phyloP scores from a whole-genome alignment of 2,329 filamentous ascomycete genomes.

The Albifimbria verrucaria region DNA sequence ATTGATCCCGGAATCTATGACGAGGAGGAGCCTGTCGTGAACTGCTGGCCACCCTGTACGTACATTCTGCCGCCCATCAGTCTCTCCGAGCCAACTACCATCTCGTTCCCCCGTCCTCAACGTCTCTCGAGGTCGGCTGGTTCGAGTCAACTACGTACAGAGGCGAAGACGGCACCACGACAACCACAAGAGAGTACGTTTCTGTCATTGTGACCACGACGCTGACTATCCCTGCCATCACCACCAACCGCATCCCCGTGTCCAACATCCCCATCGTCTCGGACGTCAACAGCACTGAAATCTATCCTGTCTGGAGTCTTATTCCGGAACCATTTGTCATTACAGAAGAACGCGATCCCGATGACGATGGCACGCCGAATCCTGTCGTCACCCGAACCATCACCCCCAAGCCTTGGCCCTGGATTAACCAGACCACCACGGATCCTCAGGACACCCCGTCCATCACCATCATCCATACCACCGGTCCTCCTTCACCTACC shows the following conservation, averaged over 20 bases:
- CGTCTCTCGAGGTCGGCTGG: constrained; percentile 4
- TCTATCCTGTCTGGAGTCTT: background rate
- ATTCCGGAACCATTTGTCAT: background rate
- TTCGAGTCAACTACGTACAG: background rate
- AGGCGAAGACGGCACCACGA: background rate
- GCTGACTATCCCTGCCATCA: background rate
- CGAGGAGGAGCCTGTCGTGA: background rate
- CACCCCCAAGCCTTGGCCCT: background rate
- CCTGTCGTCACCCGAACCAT: background rate
- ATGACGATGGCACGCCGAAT: background rate
- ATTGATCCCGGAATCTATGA: constrained; percentile 1
- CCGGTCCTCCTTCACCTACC: background rate
- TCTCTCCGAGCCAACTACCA: constrained; percentile 1
- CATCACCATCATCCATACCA: background rate
- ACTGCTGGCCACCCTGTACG: constrained; percentile 3
- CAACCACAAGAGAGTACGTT: background rate
- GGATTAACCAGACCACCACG: background rate
- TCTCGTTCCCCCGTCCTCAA: background rate
- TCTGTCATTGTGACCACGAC: background rate
- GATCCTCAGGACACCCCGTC: background rate
- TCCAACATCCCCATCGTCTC: constrained; percentile 1
- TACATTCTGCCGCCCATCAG: background rate
- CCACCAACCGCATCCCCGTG: background rate
- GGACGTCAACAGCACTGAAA: background rate
- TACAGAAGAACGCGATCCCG: background rate